A percentile compares a stretch with the other conserved stretches of the same genome.
These are phyloP conservation scores for Dysphania ambrosioides DNA, from an alignment of 148 eudicot species.

Conservation along the genomic window DNA sequence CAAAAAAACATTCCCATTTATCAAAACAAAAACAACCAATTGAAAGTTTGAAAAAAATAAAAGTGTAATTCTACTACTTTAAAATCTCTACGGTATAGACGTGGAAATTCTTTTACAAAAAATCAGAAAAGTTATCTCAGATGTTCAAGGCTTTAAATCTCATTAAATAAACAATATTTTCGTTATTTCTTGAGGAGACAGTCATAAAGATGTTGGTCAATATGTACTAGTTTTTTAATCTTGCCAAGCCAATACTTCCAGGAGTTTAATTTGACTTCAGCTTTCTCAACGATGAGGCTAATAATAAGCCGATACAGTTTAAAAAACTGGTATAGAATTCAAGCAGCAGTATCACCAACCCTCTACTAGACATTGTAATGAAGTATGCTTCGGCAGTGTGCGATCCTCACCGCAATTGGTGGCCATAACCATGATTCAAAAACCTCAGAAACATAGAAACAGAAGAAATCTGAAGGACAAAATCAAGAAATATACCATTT, in stretches of 20 bases:
- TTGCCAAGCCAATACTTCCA: background rate
- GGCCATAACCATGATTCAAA: background rate
- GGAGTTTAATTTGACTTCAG: background rate
- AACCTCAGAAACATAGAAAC: conserved; percentile 7
- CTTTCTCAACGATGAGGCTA: background rate
- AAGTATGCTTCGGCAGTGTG: background rate
- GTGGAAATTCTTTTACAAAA: background rate
- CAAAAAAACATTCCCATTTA: background rate
- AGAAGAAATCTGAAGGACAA: conserved; percentile 8
- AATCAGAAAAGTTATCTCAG: background rate
- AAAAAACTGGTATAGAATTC: background rate
- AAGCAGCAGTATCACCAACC: background rate
- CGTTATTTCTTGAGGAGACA: too few relatives aligned
- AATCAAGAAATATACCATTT: conserved; percentile 55
- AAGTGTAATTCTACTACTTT: background rate
- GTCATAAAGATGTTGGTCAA: background rate
- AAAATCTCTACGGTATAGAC: background rate
- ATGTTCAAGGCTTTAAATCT: background rate
- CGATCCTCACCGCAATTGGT: background rate
- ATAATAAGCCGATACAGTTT: background rate
- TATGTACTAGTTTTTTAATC: background rate
- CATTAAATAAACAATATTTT: background rate
- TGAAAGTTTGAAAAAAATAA: background rate
- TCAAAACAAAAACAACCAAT: background rate
- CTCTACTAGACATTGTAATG: background rate